Evolutionary conservation across 2,329 filamentous ascomycete species (phyloP), one percentile per base, ranked within the genome.

Genomic region (Tolypocladium album): DNA sequence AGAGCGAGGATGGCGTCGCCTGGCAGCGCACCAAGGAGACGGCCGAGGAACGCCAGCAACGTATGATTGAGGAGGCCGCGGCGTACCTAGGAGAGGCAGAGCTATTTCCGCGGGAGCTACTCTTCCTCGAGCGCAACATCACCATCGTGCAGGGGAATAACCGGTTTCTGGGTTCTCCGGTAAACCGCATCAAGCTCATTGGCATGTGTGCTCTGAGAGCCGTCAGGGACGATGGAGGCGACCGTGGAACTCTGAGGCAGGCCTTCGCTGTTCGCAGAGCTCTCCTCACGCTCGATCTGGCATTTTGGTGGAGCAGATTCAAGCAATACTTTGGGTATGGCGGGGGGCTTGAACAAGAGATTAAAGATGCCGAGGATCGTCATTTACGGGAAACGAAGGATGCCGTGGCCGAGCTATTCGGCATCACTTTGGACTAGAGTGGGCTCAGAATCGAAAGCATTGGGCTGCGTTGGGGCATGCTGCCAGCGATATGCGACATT

Each of bases 141-240:
- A 81, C 88, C 38, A 89, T 90, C 63, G 87, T 90, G 2, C 87
- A 90, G 69, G 87, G 84, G 0, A 89, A 89, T 70, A 89, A 90
- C 67, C 87, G 89, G 63, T 88, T 85, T 72, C 78, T 90, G 22
- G 87, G 88, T 31, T 86, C 82, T 0, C 88, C 88, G 0, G 87
- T 90, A n/a, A 90, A 90, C 65, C 75, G 86, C 0, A 80, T 89
- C 66, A 88, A 88, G 68, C 87, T 88, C 61, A 88, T 85, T 0
- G 85, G 59, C 7, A 31, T 40, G 36, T 42, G 22, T 43, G 55
- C 55, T 24, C 24, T 57, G 24, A 42, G 17, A 6, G 55, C 55
- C 39, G 38, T 57, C 38, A 20, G 38, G 20, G 55, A 43, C 24
- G 55, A 57, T 42, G 55, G 55, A 8, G 38, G 39, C 11, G 27